Base-by-base conservation (phyloP, 2,329 filamentous ascomycete species). In the Colletotrichum sp. region DNA sequence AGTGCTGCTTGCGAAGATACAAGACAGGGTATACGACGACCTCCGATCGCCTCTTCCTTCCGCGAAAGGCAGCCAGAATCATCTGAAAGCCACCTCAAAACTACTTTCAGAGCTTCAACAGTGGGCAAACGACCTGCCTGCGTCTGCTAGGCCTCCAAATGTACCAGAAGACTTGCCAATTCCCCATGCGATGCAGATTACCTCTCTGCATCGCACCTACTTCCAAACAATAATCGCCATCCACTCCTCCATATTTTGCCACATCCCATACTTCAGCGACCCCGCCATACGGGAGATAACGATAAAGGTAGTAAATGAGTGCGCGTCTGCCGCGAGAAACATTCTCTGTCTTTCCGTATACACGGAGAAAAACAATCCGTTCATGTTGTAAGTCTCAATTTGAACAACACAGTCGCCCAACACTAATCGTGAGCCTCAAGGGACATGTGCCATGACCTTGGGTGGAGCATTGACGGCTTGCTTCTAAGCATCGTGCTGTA, bases 21-120 rank as follows among this genome's bases (percentile, higher is more conserved):
- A 52, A 6, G 3, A 2, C n/a, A 52, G 4, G 7, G n/a, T 52
- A 0, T 52, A 13, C 4, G n/a, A 52, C 10, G 0, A 52, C n/a
- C 43, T 48, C 6, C 43, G 43, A 48, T 48, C 43, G 1, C 18
- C 43, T 3, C 18, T 21, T 1, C 10, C 43, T n/a, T 21, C 18
- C 10, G 18, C n/a, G 0, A 21, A 21, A 1, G 43, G 43, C 0
- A 21, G 43, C 0, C n/a, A 52, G 6, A 12, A 13, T 0, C 43
- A 21, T 9, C n/a, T 52, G n/a, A 13, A 52, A 6, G n/a, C n/a
- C 3, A 52, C 43, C 2, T 52, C 43, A 0, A 52, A 52, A 21
- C 2, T 52, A 52, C 43, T 48, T 21, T 6, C 6, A 48, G 10
- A 21, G 3, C 43, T 48, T 21, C 43, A 48, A 1, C n/a, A 21